Evolutionary conservation across 495 filamentous ascomycete species (phyloP), one percentile per base, ranked within the genome.

Genomic region (Penicillium goetzii): DNA sequence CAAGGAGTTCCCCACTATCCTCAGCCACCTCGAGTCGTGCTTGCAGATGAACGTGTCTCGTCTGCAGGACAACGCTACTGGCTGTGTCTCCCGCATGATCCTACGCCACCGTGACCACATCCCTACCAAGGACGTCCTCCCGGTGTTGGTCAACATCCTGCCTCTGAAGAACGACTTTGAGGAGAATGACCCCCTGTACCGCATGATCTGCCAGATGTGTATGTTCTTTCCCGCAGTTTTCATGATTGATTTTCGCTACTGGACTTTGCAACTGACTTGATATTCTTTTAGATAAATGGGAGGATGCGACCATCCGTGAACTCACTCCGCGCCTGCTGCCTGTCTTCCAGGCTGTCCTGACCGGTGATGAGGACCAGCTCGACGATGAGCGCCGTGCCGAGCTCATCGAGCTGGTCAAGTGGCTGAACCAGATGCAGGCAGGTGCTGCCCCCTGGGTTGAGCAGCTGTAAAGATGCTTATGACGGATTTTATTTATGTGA

Each of bases 161-260:
- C 95, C 95, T 28, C 79, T 98, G 68, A 92, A 90, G 79, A 93
- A 97, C 68, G 95, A 99, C 74, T 98, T 85, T 65, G 93, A 97
- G 76, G 95, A 99, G 85, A 98, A 99, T 80, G 89, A 91, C 63
- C 91, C 94, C 12, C 86, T 98, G 38, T 99, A 88, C 78, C 83
- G 88, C 67, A 93, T 91, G 86, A 85, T 99, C 69, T 88, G 91
- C 72, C 86, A 90, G 74, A 82, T 98, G 59, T 97, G 51, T 54
- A 54, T 4, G 51, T 54, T 30, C 19, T 19, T 10, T 34, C 25
- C 23, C 19, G 4, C 12, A 4, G 5, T 49, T 49, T 26, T 14
- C n/a, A n/a, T n/a, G n/a, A n/a, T n/a, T n/a, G n/a, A n/a, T 11
- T 49, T 19, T 49, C 12, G 21, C 19, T 17, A 19, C 3, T 21